Conservation (phyloP, 192 early-diverging fungal genomes). For the Backusella westeae region DNA sequence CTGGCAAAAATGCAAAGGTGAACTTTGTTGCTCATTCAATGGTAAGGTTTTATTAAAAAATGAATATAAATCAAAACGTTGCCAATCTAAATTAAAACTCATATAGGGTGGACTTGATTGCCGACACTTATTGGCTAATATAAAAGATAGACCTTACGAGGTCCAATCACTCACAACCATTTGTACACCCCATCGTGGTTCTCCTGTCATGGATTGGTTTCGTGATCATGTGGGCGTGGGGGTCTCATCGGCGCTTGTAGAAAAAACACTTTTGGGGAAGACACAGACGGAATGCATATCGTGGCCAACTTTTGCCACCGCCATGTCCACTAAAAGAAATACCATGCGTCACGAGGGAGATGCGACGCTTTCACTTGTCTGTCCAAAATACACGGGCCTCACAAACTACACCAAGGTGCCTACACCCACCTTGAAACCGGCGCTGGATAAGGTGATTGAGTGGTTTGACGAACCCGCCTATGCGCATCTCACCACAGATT, state of each 20-base stretch:
- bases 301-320: neutral
- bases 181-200: slow-evolving; percentile 93
- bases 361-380: neutral
- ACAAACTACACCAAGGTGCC: neutral
- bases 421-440: neutral
- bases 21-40: slow-evolving; percentile 96
- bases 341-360: slow-evolving; percentile 11
- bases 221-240: slow-evolving; percentile 85
- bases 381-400: neutral
- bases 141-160: slow-evolving; percentile 61
- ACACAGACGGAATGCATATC: neutral
- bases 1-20: slow-evolving; percentile 48
- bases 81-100: neutral
- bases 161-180: slow-evolving; percentile 88
- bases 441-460: slow-evolving; percentile 43
- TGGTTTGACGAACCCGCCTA: slow-evolving; percentile 92
- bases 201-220: slow-evolving; percentile 94
- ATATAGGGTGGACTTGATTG: slow-evolving; percentile 89
- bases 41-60: slow-evolving; percentile 41
- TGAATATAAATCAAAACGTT: neutral
- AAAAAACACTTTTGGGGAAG: slow-evolving; percentile 4
- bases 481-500: slow-evolving; percentile 85
- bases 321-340: neutral
- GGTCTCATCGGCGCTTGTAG: slow-evolving; percentile 20
- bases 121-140: slow-evolving; percentile 86